These are phyloP conservation scores for Blastomyces percursus DNA, from an alignment of 2,329 filamentous ascomycete species.

Conservation along the genomic window DNA sequence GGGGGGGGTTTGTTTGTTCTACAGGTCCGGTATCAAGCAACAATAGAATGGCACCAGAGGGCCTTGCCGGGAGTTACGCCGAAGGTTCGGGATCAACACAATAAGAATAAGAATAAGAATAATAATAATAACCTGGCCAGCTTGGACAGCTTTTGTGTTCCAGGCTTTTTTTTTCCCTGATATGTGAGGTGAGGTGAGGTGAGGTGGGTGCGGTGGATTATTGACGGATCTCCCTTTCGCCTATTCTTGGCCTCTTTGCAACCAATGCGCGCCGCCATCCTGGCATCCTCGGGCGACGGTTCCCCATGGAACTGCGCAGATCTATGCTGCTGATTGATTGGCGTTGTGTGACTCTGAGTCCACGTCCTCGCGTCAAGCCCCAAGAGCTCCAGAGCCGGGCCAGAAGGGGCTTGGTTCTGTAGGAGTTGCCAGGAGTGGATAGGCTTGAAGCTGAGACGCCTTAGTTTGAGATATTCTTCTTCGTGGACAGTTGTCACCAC, in stretches of 20 bases:
- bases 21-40: not conserved
- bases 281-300: not conserved
- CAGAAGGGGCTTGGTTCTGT: not conserved
- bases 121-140: no score
- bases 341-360: not conserved
- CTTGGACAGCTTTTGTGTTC: no score
- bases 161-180: no score
- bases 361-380: not conserved
- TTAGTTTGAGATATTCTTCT: not conserved
- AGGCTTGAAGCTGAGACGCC: not conserved
- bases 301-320: not conserved
- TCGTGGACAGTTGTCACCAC: not conserved
- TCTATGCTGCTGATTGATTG: not conserved
- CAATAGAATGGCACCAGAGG: no score
- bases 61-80: no score
- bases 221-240: no score
- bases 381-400: not conserved
- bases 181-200: no score
- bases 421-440: not conserved
- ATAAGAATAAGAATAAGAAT: no score
- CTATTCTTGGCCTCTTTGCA: not conserved
- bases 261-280: not conserved
- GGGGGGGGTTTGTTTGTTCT: not conserved
- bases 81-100: no score
- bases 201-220: no score